phyloP scores from a whole-genome alignment of 1,284 basidiomycete genomes.

The Fomitopsis pinicola region DNA sequence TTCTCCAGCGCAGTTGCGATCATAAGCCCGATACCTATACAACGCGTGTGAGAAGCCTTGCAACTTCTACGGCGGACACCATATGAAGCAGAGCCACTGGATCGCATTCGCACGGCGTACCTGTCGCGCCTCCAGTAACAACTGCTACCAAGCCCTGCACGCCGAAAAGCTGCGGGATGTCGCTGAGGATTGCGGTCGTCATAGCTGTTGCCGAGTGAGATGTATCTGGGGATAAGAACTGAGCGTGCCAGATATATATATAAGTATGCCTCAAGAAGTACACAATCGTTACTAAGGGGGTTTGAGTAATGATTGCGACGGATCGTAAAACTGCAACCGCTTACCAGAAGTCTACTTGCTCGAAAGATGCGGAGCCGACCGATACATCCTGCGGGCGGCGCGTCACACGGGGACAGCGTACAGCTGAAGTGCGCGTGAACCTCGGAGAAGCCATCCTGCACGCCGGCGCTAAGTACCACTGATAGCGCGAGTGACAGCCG shows the following conservation, averaged over 20 bases:
- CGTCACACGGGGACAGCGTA: too few relatives aligned
- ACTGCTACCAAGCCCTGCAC: conserved; percentile 61
- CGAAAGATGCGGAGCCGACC: too few relatives aligned
- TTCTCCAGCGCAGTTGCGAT: conserved; percentile 67
- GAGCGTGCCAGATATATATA: neutral
- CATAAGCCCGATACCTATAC: conserved; percentile 66
- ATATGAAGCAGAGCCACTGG: neutral
- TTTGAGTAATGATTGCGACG: too few relatives aligned
- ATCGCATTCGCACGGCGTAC: conserved; percentile 28
- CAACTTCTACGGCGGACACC: neutral
- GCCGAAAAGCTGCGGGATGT: conserved; percentile 47
- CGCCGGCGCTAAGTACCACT: too few relatives aligned
- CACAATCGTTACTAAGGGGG: too few relatives aligned
- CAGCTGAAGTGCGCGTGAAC: too few relatives aligned
- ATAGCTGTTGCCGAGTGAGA: neutral
- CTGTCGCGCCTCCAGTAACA: conserved; percentile 68
- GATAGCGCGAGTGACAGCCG: too few relatives aligned
- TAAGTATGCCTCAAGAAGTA: neutral
- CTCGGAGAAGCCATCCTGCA: too few relatives aligned
- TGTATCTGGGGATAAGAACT: neutral
- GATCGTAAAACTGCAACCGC: too few relatives aligned
- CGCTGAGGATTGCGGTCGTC: conserved; percentile 1
- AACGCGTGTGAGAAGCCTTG: neutral
- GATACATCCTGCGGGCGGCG: too few relatives aligned
- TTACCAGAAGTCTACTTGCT: too few relatives aligned